Base-by-base conservation (phyloP, 1,284 basidiomycete genomes). In the Rhodotorula sp. region DNA sequence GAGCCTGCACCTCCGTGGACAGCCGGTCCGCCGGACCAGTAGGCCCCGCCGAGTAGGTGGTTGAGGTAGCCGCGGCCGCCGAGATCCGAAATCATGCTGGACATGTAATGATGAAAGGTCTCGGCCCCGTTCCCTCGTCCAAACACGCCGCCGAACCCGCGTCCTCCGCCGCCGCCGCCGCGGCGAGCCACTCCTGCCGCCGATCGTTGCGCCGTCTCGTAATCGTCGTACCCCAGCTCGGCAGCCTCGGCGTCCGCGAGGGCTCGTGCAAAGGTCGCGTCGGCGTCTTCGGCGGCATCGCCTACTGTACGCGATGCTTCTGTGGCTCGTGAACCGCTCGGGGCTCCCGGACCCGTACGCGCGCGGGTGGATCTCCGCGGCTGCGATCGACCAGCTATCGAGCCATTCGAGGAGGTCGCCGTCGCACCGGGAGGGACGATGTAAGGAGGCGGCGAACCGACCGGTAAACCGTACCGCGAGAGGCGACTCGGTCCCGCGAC, bases 381-480 rank as follows among this genome's bases (percentile, higher is more conserved):
- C 38, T 45, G 38, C 43, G 58, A 26, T 5, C 58, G 21, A 18
- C 58, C 23, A 8, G 19, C 14, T 3, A n/a, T 43, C 38, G 43
- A 43, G 5, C 23, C 28, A 18, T 19, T 21, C 19, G 55, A 43
- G 16, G 54, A 38, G 23, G 64, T 62, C 2, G 64, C 19, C 12
- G 65, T 56, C 14, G 62, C 49, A 28, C 50, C 34, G 16, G 62
- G 48, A 8, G 69, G 69, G 12, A 67, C 58, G 59, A 71, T 62
- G 45, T 34, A 69, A 16, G 68, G 68, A 5, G 68, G 68, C 1
- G 68, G 68, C 31, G 66, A 68, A 18, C 16, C 59, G 43, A 31
- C 10, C 16, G 31, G 47, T 10, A 52, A 16, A 50, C 49, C 61
- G 23, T 58, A 26, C 26, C 31, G 28, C 34, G 38, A 48, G 18